Evolutionary conservation across 495 filamentous ascomycete species (phyloP), one percentile per base, ranked within the genome.

Genomic region (Penicillium herquei): DNA sequence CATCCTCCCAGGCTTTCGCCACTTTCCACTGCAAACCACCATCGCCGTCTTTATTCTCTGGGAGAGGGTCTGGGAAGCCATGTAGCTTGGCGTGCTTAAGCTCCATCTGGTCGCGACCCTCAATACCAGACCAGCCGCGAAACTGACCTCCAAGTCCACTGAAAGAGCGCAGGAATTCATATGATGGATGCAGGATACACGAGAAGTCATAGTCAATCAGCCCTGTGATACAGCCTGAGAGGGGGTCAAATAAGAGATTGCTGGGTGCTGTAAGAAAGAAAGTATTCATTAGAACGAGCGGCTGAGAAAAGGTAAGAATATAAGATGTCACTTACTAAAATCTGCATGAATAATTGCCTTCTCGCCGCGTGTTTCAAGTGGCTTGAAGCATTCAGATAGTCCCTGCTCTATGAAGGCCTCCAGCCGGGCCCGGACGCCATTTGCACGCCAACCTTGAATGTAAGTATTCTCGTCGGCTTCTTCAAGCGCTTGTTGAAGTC

Each of bases 381-480:
- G 35, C 35, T 39, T n/a, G 13, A 39, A 39, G 8, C 35, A 9
- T n/a, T 9, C 8, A 2, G 35, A 1, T 2, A 41, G 11, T 13
- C 11, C 39, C n/a, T 14, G 39, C 39, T 41, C 11, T 7, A 41
- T 16, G 1, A 70, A 35, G 5, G 70, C 64, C 21, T 72, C 70
- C 8, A 67, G 41, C 48, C 51, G 58, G 6, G 60, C 35, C 45
- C 60, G 57, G 11, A 58, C 33, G 7, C 39, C 54, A 31, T 63
- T 48, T 31, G 54, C 55, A 33, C 62, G 41, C 3, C 67, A 67
- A 41, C 39, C 10, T 1, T 61, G 54, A 39, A 70, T 70, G 6
- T 69, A 62, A 2, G 62, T 61, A 26, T 72, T 68, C 18, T 62
- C 56, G 1, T 63, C 57, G 7, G 66, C 68, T 49, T 70, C 13